Base-by-base conservation (phyloP, 805 yeast genomes). In the Yamadazyma phyllophila region DNA sequence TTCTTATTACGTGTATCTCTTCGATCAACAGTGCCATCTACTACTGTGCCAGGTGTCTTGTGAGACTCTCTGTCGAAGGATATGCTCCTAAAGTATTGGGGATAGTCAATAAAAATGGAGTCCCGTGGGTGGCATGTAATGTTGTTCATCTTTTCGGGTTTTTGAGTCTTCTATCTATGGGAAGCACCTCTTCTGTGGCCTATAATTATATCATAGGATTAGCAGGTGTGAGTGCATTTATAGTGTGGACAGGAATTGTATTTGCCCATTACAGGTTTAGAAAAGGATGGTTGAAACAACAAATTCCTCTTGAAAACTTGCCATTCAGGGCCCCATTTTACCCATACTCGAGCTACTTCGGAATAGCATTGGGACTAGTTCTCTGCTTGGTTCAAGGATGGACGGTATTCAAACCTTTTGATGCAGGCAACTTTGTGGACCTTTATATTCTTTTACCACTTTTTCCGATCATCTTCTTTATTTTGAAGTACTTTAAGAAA, bases 1-100 rank as follows among this genome's bases (percentile, higher is more conserved):
- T 69, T 38, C 55, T 69, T 44, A 62, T 71, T 1, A 67, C 74
- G 4, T 75, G 74, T 7, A 64, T 69, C 38, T 64, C 71, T 8
- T 71, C 73, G 16, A 71, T 65, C 26, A 69, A 69, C 50, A 54
- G 62, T 37, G 55, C 62, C 12, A 44, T 67, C 11, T 56, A 63
- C 29, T 55, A 56, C 36, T 58, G 62, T 15, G 57, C 69, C 2
- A 59, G 76, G 55, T 52, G 61, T 14, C 39, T 69, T 5, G 66
- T 57, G 49, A 67, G 70, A 2, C 53, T 69, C 29, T 71, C 76
- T 1, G 54, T 63, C 9, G 66, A 65, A 49, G 59, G 61, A 3
- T 71, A 62, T 46, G 74, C 74, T 11, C 76, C 76, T 35, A 56
- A 53, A 45, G 45, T 66, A 14, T 66, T 69, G 51, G 43, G 61